A percentile compares a stretch with the other conserved stretches of the same genome.
phyloP scores from a whole-genome alignment of 1,284 basidiomycete genomes.

The Malassezia equina region DNA sequence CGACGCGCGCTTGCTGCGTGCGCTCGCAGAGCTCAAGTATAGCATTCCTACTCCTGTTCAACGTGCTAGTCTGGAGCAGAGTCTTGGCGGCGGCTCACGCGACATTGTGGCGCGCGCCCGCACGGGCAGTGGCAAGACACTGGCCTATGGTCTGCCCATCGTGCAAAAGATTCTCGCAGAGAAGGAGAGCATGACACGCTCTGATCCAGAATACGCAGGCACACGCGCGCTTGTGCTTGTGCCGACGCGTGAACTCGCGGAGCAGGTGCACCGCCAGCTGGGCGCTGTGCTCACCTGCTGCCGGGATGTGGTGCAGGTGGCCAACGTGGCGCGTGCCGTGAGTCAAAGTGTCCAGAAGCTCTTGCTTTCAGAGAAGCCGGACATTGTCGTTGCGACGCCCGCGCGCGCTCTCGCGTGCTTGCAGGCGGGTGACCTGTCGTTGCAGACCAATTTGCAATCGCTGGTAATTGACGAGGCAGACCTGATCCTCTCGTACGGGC shows the following conservation, averaged over 20 bases:
- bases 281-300: slow-evolving; percentile 63
- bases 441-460: slow-evolving; percentile 58
- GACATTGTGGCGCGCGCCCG: slow-evolving; percentile 88
- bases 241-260: slow-evolving; percentile 83
- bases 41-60: slow-evolving; percentile 73
- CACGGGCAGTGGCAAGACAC: slow-evolving; percentile 94
- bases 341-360: slow-evolving; percentile 68
- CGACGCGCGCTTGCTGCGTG: slow-evolving; percentile 62
- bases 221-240: slow-evolving; percentile 80
- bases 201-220: slow-evolving; percentile 52
- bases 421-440: slow-evolving; percentile 57
- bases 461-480: slow-evolving; percentile 97
- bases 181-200: slow-evolving; percentile 53
- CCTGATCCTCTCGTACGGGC: slow-evolving; percentile 90
- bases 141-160: slow-evolving; percentile 83
- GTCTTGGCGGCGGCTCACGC: slow-evolving; percentile 62
- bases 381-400: slow-evolving; percentile 84
- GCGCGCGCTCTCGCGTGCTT: slow-evolving; percentile 69
- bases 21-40: slow-evolving; percentile 70
- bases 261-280: slow-evolving; percentile 73
- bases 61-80: slow-evolving; percentile 65
- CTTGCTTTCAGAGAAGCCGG: slow-evolving; percentile 77
- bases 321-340: slow-evolving; percentile 61
- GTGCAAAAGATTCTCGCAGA: slow-evolving; percentile 75
- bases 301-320: slow-evolving; percentile 58